Base-by-base conservation (phyloP, 176 grass and related monocot genomes). In the Oryza coarctata region DNA sequence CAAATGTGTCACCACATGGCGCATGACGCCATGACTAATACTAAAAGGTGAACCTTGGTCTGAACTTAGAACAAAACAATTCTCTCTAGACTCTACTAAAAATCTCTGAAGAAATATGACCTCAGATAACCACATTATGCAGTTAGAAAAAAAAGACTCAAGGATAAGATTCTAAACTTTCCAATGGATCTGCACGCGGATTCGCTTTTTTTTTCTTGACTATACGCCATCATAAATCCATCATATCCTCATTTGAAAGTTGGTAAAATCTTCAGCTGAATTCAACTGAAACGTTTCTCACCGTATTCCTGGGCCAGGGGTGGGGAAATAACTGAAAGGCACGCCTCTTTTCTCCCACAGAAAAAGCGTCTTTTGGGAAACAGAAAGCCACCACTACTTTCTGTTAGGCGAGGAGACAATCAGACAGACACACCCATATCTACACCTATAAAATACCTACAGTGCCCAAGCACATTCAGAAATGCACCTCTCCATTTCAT, bases 341-440 rank as follows among this genome's bases (percentile, higher is more conserved):
- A 80, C 50, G 14, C 73, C n/a, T 44, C 18, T 83, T 83, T 83
- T 63, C 32, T 73, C 73, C 72, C 43, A 26, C 35, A n/a, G 49
- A 81, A 85, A 85, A 77, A 40, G 52, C 4, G 12, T 26, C 82
- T 86, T 74, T 83, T 61, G 32, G 66, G 63, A 26, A 75, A 83
- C 80, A 84, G 38, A 87, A 90, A 87, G 84, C 73, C 67, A 22
- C 61, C 78, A 80, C 6, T 57, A 23, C 85, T 83, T 91, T 84
- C 76, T 77, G 85, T 77, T 84, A 15, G 82, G 63, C 35, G 10
- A 66, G 36, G 22, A 26, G 55, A 73, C 57, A 82, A 39, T 15
- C 68, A 7, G 35, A 9, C 38, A 8, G 43, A 38, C 70, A 65
- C 52, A 58, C 22, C 61, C 76, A 30, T 36, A 30, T 41, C 52